Conservation (phyloP, 2,329 filamentous ascomycete species). For the Pseudomassariella vexata region DNA sequence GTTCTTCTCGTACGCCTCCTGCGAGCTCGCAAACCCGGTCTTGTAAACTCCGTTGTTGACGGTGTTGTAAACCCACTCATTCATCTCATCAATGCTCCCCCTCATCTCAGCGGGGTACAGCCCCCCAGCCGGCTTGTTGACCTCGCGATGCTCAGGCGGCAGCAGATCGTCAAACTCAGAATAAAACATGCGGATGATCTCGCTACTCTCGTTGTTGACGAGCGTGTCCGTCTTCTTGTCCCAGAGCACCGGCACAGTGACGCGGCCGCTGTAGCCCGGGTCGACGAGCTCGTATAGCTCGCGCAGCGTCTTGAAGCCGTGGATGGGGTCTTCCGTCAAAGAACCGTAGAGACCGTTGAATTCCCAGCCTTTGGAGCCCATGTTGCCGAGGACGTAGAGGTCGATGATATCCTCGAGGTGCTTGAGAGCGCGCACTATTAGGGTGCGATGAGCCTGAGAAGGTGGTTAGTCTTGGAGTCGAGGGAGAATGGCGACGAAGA, state of each 20-base stretch:
- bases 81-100: slow-evolving; percentile 56
- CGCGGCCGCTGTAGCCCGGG: slow-evolving; percentile 61
- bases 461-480: neutral
- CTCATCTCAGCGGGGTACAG: slow-evolving; percentile 50
- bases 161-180: slow-evolving; percentile 62
- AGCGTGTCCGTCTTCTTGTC: slow-evolving; percentile 64
- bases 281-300: slow-evolving; percentile 67
- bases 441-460: slow-evolving; percentile 59
- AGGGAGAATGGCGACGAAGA: neutral
- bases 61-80: slow-evolving; percentile 59
- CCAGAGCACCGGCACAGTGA: slow-evolving; percentile 69
- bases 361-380: slow-evolving; percentile 54
- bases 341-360: slow-evolving; percentile 37
- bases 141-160: slow-evolving; percentile 45
- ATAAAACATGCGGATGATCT: slow-evolving; percentile 83
- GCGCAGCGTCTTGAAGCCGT: slow-evolving; percentile 60
- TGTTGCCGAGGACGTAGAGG: slow-evolving; percentile 58
- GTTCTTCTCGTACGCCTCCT: slow-evolving; percentile 60
- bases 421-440: slow-evolving; percentile 69
- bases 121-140: slow-evolving; percentile 41
- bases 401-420: slow-evolving; percentile 65
- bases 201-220: slow-evolving; percentile 77
- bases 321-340: slow-evolving; percentile 53
- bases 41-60: slow-evolving; percentile 47
- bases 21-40: slow-evolving; percentile 60